Evolutionary conservation across 441 rosid genomes (phyloP), one percentile per base, ranked within the genome.

Genomic region (Jatropha podagrica): DNA sequence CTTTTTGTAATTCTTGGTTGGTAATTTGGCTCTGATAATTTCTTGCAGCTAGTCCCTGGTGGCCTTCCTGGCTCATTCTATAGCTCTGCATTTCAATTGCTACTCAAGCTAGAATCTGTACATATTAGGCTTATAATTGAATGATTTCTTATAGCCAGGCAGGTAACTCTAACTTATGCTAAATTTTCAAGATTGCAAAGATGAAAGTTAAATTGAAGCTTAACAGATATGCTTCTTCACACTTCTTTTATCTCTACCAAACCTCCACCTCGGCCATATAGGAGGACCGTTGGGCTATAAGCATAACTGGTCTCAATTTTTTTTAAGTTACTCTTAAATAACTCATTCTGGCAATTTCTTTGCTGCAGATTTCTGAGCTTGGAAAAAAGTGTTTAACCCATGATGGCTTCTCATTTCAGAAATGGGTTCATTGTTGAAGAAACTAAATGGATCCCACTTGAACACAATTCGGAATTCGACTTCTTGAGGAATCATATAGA

Each of bases 41-140:
- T 38, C 6, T 27, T 68, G 76, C 85, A 78, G 84, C 68, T 65
- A 38, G 68, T 64, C 74, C 81, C 20, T 83, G 89, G 88, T 88
- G 89, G 89, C 73, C 68, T 3, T 78, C 83, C 27, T 84, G 85
- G 86, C 44, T 67, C 71, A 17, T 79, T 61, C 41, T 71, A 12
- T 83, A 40, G 75, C 73, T 41, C 17, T 40, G 46, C 61, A 38
- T 23, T 4, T 61, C 48, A 26, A 49, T 32, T 46, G 15, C 72
- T 48, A 3, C 12, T 14, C 38, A 11, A 32, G 32, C 58, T n/a
- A 4, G 26, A 37, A 59, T 38, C 11, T 64, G 76, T 32, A 37
- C 49, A 58, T 46, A 42, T 9, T 38, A 18, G 51, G 10, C 18
- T 9, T 32, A 2, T 1, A 27, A 72, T 58, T 59, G 62, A 59